Evolutionary conservation across 805 yeast genomes (phyloP), one percentile per base, ranked within the genome.

Genomic region (Maudiozyma serrabonitensis): DNA sequence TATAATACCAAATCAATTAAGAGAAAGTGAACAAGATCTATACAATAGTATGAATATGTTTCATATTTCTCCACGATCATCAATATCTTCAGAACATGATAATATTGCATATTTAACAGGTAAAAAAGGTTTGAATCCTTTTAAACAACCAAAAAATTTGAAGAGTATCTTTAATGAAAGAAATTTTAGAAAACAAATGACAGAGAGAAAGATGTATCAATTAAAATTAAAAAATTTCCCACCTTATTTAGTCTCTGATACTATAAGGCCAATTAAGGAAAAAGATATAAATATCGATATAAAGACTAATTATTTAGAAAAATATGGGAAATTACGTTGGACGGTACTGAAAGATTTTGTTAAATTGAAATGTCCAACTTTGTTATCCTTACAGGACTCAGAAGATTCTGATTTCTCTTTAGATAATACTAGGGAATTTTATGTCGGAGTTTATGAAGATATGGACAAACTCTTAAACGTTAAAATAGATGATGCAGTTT

Each of bases 271-370:
- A 11, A 5, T 25, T 2, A 12, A 16, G 8, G 16, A 43, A 28
- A 37, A 23, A 19, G 39, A 43, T 6, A 28, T 16, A 34, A 19
- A 40, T 16, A 32, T 26, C 2, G 54, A 47, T 38, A 38, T 53
- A 7, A 52, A 48, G 11, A 63, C 64, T 9, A 53, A 56, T 26
- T 55, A 56, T 31, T 54, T 63, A 21, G 65, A 61, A 15, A 56
- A 54, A 43, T 63, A 48, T 49, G 61, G 62, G 9, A 63, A 63
- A 45, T 51, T 65, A 7, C 59, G 65, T 48, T 71, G 74, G 74
- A 66, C 63, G 13, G 65, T 67, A 1, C 47, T 71, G 16, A 70
- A 70, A 53, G 75, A 71, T 51, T 64, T 61, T 41, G 56, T 71
- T 12, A 64, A 69, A 46, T 49, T 59, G 37, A 63, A 63, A 46